Evolutionary conservation across 2,329 filamentous ascomycete species (phyloP), one percentile per base, ranked within the genome.

Genomic region (Fulvia fulva): DNA sequence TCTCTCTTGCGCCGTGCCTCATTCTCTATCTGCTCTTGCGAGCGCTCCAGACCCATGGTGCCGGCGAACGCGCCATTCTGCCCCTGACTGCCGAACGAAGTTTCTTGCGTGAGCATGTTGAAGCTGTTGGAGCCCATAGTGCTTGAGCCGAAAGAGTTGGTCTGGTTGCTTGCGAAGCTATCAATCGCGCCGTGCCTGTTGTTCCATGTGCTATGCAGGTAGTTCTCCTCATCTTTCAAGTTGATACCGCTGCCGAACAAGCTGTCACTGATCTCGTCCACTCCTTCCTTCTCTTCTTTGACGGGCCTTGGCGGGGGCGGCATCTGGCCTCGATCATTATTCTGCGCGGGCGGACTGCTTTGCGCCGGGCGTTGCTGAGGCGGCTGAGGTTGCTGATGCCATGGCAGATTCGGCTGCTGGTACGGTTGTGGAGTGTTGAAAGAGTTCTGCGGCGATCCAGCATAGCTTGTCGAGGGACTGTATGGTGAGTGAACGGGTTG

Each of bases 231-330:
- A 63, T 91, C 91, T 58, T 88, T 86, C 49, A 96, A 76, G 76
- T 96, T 90, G 63, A 97, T 91, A 51, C 91, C 91, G 16, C 91
- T 93, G 19, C 89, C 90, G 19, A 87, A 87, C 55, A 96, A 76
- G 52, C 91, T 89, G 75, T 97, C 92, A 64, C 88, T 90, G 47
- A 92, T 82, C 68, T 96, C 90, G 67, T 92, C 90, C 12, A 79
- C 74, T 50, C 78, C 76, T 25, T 82, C 80, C 45, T 85, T 82
- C 63, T 80, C 80, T 56, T 79, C 71, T 74, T 83, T 74, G 32
- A 67, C 76, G 12, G 84, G 84, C 43, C 82, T 77, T 59, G 83
- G 83, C n/a, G 84, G 84, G 46, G 84, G 85, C 3, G 83, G 83
- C 84, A 87, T 87, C 67, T 67, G 65, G 43, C 56, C 53, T 43